Evolutionary conservation across 805 yeast genomes (phyloP).

Genomic region (Spathaspora passalidarum): DNA sequence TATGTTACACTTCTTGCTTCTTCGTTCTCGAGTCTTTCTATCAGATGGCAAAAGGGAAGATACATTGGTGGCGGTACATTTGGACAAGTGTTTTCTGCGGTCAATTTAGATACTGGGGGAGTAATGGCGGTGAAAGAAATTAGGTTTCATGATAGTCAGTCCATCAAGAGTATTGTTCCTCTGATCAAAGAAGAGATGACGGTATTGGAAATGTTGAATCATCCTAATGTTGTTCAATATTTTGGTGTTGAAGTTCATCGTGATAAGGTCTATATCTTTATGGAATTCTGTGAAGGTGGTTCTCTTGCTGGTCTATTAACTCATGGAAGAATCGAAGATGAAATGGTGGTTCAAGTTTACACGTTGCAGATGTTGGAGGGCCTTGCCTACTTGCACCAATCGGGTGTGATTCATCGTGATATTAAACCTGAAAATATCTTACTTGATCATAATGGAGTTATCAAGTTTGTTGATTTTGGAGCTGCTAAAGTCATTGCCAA

Average conservation of each 20-base stretch:
- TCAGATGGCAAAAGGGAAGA: slow-evolving; percentile 96
- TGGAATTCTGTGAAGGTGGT: slow-evolving; percentile 98
- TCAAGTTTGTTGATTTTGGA: slow-evolving; percentile 96
- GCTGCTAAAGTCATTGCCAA: slow-evolving; percentile 89
- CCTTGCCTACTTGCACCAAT: slow-evolving; percentile 86
- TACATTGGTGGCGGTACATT: slow-evolving; percentile 94
- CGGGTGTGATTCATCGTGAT: slow-evolving; percentile 95
- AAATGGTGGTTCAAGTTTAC: slow-evolving; percentile 84
- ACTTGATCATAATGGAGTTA: slow-evolving; percentile 86
- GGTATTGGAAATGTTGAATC: slow-evolving; percentile 89
- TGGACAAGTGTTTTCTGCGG: slow-evolving; percentile 91
- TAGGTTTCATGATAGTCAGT: slow-evolving; percentile 81
- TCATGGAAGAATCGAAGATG: slow-evolving; percentile 95
- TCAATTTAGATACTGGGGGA: slow-evolving; percentile 91
- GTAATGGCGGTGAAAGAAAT: slow-evolving; percentile 97
- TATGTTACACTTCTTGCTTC: slow-evolving; percentile 84
- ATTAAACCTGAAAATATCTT: slow-evolving; percentile 93
- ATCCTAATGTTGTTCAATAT: slow-evolving; percentile 95
- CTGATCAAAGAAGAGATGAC: slow-evolving; percentile 95
- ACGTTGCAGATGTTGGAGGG: slow-evolving; percentile 94
- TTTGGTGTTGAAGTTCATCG: slow-evolving; percentile 97
- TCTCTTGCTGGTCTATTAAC: slow-evolving; percentile 81
- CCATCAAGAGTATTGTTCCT: slow-evolving; percentile 80
- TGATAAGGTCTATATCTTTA: slow-evolving; percentile 89
- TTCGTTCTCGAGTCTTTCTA: slow-evolving; percentile 82